These are phyloP conservation scores for Trichosporon sp. DNA, from an alignment of 1,284 basidiomycete species.

Conservation along the genomic window DNA sequence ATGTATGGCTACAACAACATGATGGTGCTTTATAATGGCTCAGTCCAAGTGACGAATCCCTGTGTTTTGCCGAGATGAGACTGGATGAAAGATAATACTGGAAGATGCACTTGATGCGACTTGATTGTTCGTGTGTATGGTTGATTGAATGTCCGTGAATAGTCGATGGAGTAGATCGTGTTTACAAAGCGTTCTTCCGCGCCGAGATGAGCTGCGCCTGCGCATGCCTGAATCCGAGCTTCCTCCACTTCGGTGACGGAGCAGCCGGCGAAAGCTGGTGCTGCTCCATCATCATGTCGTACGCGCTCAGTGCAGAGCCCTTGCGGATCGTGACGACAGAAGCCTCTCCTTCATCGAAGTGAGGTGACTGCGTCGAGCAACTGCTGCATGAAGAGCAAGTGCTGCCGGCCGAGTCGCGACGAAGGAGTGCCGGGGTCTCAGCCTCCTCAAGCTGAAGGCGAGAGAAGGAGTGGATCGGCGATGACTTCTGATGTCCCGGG, in stretches of 20 bases:
- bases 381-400: conserved; percentile 28
- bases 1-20: conserved; percentile 22
- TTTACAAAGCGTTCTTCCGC: conserved; percentile 3
- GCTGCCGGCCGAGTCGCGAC: conserved; percentile 27
- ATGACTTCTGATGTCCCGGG: conserved; percentile 14
- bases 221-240: conserved; percentile 28
- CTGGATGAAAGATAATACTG: conserved; percentile 3
- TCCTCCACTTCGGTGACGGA: conserved; percentile 29
- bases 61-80: background rate
- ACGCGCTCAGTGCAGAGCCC: background rate
- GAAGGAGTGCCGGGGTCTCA: conserved; percentile 23
- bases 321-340: conserved; percentile 17
- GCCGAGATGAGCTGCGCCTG: conserved; percentile 22
- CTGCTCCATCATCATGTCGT: conserved; percentile 18
- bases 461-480: conserved; percentile 25
- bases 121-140: conserved; percentile 20
- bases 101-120: background rate
- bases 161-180: background rate
- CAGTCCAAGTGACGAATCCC: background rate
- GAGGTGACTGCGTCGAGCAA: conserved; percentile 7
- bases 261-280: conserved; percentile 9
- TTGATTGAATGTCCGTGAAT: conserved; percentile 1
- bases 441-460: conserved; percentile 32
- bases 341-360: conserved; percentile 8
- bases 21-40: conserved; percentile 1